Conservation (phyloP, 2,329 filamentous ascomycete species). For the Fusarium verrucosum region DNA sequence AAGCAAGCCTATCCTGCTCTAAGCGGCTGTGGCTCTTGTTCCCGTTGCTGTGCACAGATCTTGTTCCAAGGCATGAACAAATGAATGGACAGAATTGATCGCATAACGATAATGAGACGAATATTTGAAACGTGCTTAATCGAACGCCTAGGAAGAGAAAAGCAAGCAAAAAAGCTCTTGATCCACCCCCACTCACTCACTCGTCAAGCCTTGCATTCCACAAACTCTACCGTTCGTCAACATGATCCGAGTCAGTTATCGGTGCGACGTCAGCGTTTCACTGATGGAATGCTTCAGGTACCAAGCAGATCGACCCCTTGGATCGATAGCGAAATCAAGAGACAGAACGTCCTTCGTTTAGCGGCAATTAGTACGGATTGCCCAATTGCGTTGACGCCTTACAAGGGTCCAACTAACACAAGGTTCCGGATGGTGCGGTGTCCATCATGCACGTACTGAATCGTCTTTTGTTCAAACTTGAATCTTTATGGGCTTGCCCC, state of each 20-base stretch:
- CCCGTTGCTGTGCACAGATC: neutral
- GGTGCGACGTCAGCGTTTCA: conserved; percentile 9
- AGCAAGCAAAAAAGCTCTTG: neutral
- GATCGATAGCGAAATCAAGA: conserved; percentile 14
- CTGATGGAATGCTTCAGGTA: conserved; percentile 5
- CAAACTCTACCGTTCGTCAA: neutral
- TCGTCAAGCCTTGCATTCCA: too few relatives aligned
- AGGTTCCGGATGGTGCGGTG: conserved; percentile 27
- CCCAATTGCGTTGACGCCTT: conserved; percentile 16
- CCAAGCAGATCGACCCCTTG: conserved; percentile 4
- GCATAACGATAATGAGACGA: neutral
- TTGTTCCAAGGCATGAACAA: neutral
- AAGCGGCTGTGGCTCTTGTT: conserved; percentile 8
- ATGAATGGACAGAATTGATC: neutral
- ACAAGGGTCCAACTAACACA: conserved; percentile 24
- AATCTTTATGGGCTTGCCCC: conserved; percentile 6
- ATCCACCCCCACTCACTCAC: neutral
- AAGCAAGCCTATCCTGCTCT: neutral
- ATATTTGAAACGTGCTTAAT: neutral
- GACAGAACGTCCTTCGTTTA: conserved; percentile 13
- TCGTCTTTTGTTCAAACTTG: conserved; percentile 18
- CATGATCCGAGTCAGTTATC: neutral
- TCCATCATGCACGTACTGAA: conserved; percentile 11
- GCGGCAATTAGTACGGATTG: conserved; percentile 10
- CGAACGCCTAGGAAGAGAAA: neutral